These are phyloP conservation scores for Pleurotus eryngii DNA, from an alignment of 768 basidiomycete species.

Conservation along the genomic window DNA sequence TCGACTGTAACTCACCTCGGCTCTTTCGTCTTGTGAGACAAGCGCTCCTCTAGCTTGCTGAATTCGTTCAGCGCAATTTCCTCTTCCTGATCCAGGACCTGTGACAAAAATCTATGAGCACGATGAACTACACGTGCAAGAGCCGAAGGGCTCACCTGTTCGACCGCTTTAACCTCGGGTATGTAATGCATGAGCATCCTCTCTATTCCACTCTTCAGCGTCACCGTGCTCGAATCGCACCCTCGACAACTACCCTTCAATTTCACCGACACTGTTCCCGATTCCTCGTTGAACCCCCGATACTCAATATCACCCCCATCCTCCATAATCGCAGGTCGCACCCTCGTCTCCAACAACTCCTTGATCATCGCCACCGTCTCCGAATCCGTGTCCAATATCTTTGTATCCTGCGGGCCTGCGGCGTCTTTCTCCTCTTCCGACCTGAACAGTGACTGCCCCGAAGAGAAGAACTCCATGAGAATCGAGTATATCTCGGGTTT, in stretches of 20 bases:
- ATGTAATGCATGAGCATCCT: constrained; percentile 99
- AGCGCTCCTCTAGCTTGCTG: constrained; percentile 74
- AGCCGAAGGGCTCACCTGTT: constrained; percentile 55
- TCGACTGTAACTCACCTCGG: constrained; percentile 34
- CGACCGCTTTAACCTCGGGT: constrained; percentile 89
- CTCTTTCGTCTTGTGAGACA: constrained; percentile 42
- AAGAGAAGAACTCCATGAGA: constrained; percentile 97
- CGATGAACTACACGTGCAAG: not conserved
- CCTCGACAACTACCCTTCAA: constrained; percentile 98
- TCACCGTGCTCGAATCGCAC: constrained; percentile 91
- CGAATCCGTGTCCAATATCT: constrained; percentile 89
- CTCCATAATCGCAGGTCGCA: constrained; percentile 97
- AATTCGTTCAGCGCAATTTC: constrained; percentile 85
- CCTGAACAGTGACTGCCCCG: constrained; percentile 83
- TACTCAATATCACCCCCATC: constrained; percentile 99
- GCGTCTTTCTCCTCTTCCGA: constrained; percentile 75
- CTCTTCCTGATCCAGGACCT: constrained; percentile 93
- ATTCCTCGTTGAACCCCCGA: constrained; percentile 78
- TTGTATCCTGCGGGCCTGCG: constrained; percentile 90
- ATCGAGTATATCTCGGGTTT: constrained; percentile 97
- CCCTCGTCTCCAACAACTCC: constrained; percentile 90
- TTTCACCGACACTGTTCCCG: constrained; percentile 78
- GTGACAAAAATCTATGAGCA: constrained; percentile 9
- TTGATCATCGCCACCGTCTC: constrained; percentile 99
- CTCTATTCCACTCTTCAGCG: constrained; percentile 95